These are phyloP conservation scores for Zizania latifolia DNA, from an alignment of 176 grass and related monocot genomes.

Conservation along the genomic window DNA sequence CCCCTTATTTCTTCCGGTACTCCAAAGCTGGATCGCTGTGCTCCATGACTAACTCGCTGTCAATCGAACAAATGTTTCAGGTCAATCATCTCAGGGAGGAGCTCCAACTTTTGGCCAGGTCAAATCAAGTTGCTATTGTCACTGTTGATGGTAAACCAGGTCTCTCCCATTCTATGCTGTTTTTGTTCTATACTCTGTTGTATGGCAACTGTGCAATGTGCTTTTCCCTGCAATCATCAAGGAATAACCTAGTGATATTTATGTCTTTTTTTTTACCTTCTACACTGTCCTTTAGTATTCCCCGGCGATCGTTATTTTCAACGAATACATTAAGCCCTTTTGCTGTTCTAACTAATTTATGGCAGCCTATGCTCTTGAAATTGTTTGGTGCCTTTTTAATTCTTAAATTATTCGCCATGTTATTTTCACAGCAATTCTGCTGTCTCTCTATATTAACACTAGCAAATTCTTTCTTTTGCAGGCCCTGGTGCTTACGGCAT, in stretches of 20 bases:
- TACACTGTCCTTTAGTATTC: background rate
- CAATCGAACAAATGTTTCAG: constrained; percentile 18
- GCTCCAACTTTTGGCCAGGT: constrained; percentile 33
- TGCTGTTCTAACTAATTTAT: background rate
- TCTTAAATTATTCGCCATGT: background rate
- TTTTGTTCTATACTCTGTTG: background rate
- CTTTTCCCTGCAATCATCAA: no score
- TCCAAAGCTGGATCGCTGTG: background rate
- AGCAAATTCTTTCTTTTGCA: constrained; percentile 11
- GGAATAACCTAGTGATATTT: background rate
- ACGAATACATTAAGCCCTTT: background rate
- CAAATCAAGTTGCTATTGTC: constrained; percentile 42
- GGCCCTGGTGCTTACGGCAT: constrained; percentile 49
- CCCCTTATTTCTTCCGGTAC: background rate
- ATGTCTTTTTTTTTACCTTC: background rate
- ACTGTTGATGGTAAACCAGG: constrained; percentile 46
- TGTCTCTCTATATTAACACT: background rate
- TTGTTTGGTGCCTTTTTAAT: background rate
- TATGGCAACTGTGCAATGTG: background rate
- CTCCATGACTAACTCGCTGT: background rate
- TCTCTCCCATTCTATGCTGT: background rate
- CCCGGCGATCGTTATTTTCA: background rate
- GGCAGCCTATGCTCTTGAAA: background rate
- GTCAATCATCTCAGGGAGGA: constrained; percentile 58
- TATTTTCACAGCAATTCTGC: background rate